Evolutionary conservation across 768 basidiomycete genomes (phyloP).

Genomic region (Leucocoprinus leucothites): DNA sequence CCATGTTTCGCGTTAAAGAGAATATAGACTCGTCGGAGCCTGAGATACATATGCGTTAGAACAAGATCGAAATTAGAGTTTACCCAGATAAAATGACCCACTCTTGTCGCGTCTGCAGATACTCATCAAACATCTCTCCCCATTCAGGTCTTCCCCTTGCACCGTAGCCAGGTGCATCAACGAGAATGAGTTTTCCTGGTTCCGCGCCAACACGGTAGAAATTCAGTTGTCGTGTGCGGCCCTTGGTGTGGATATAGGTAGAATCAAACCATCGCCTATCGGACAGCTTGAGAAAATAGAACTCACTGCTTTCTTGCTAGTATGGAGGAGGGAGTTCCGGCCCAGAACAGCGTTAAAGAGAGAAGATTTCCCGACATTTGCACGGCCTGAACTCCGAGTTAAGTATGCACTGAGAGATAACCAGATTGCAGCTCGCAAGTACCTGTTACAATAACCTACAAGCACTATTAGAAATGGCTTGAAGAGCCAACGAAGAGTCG

Average conservation of each 20-base stretch:
- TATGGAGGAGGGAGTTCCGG: conserved; percentile 51
- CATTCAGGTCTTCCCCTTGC: conserved; percentile 70
- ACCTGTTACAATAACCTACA: conserved; percentile 47
- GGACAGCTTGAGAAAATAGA: background rate
- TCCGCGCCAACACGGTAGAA: conserved; percentile 67
- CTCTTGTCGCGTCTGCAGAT: conserved; percentile 59
- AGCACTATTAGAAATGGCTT: background rate
- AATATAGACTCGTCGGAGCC: conserved; percentile 69
- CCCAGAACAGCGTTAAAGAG: conserved; percentile 68
- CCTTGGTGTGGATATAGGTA: conserved; percentile 36
- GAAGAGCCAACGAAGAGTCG: background rate
- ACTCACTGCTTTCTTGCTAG: conserved; percentile 71
- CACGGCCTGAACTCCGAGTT: conserved; percentile 49
- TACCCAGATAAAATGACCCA: conserved; percentile 28
- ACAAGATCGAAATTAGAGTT: conserved; percentile 6
- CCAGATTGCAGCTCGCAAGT: background rate
- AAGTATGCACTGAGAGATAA: background rate
- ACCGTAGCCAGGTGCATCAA: conserved; percentile 84
- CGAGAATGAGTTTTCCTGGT: conserved; percentile 58
- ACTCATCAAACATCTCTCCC: conserved; percentile 68
- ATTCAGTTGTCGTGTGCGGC: conserved; percentile 68
- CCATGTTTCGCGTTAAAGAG: conserved; percentile 68
- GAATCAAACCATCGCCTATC: background rate
- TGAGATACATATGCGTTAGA: conserved; percentile 23
- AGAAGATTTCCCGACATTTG: conserved; percentile 77